Conservation (phyloP, 257 asterid species). For the Eustoma russellianum region DNA sequence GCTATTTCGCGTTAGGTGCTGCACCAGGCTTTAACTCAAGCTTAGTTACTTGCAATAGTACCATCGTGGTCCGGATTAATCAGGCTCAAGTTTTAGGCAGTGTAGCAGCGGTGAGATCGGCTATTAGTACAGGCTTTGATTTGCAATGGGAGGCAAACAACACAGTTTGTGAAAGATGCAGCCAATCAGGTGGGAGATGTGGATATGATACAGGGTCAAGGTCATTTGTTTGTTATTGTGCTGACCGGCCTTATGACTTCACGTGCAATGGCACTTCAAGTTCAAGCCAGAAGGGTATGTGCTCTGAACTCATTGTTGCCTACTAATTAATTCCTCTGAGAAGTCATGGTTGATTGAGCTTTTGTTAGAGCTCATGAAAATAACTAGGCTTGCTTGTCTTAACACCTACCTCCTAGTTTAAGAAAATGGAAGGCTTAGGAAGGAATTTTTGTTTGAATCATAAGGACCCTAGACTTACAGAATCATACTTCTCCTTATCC, state of each 20-base stretch:
- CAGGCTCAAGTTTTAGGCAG: not conserved
- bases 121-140: slow-evolving; percentile 34
- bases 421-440: too few species aligned
- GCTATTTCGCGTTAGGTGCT: not conserved
- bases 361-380: too few species aligned
- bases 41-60: slow-evolving; percentile 7
- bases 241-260: slow-evolving; percentile 1
- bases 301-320: not conserved
- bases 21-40: not conserved
- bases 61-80: slow-evolving; percentile 26
- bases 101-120: slow-evolving; percentile 2
- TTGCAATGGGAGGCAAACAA: slow-evolving; percentile 32
- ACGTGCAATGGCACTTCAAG: not conserved
- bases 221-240: slow-evolving; percentile 25
- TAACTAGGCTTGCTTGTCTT: too few species aligned
- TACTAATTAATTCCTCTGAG: too few species aligned
- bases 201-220: slow-evolving; percentile 20
- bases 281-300: not conserved
- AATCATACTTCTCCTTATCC: too few species aligned
- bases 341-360: too few species aligned
- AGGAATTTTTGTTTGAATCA: too few species aligned
- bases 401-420: too few species aligned
- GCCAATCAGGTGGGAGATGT: slow-evolving; percentile 32
- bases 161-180: slow-evolving; percentile 18
- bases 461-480: too few species aligned